phyloP scores from a whole-genome alignment of 2,329 filamentous ascomycete genomes.

The Thelonectria olida region DNA sequence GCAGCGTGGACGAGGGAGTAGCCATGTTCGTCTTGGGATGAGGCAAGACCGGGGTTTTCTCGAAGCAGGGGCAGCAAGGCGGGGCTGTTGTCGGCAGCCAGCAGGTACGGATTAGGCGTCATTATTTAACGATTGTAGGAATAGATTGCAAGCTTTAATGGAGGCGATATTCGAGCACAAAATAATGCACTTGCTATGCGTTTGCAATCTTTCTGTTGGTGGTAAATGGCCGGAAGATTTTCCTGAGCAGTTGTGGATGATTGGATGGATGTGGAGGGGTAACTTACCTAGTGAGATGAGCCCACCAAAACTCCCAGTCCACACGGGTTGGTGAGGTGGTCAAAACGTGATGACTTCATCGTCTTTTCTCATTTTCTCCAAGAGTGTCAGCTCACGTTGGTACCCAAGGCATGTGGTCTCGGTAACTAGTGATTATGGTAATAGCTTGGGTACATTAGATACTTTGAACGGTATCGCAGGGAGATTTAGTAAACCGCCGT shows the following conservation, averaged over 20 bases:
- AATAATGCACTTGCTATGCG: neutral
- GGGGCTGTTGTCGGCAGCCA: constrained; percentile 83
- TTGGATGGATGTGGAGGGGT: neutral
- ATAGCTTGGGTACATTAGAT: no score
- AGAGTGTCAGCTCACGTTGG: no score
- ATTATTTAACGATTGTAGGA: constrained; percentile 43
- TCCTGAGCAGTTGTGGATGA: neutral
- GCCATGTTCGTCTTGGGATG: constrained; percentile 85
- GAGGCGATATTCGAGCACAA: neutral
- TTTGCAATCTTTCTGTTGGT: neutral
- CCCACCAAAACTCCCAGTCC: neutral
- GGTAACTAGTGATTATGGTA: no score
- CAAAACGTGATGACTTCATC: no score
- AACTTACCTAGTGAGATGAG: neutral
- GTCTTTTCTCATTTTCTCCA: no score
- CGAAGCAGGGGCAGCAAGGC: constrained; percentile 79
- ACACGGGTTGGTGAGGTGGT: no score
- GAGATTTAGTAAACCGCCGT: no score
- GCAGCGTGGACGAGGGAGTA: constrained; percentile 96
- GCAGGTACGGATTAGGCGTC: constrained; percentile 72
- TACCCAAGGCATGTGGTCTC: no score
- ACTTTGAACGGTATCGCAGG: no score
- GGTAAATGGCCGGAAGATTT: neutral
- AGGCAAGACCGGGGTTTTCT: constrained; percentile 78
- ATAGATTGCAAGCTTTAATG: neutral